These are phyloP conservation scores for Aspergillus sclerotiicarbonarius DNA, from an alignment of 495 filamentous ascomycete genomes.

Conservation along the genomic window DNA sequence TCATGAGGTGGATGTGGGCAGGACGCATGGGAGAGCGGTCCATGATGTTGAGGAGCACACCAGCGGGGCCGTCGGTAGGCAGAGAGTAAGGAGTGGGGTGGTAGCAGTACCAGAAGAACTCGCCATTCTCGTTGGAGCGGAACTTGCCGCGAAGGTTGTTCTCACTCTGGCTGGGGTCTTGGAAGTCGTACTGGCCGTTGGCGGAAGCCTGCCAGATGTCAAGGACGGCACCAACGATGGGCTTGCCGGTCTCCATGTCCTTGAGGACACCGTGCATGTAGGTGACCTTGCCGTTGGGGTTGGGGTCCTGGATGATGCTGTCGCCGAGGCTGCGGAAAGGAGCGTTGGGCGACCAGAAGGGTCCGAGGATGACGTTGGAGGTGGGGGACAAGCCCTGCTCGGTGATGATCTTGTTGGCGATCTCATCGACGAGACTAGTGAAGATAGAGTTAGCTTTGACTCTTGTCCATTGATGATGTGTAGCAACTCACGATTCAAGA, in stretches of 20 bases:
- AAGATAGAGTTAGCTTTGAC: slow-evolving; percentile 6
- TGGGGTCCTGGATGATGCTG: slow-evolving; percentile 66
- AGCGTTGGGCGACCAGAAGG: slow-evolving; percentile 84
- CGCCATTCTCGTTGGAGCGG: slow-evolving; percentile 69
- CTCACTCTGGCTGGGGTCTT: slow-evolving; percentile 73
- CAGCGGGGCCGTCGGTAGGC: slow-evolving; percentile 72
- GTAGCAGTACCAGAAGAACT: slow-evolving; percentile 79
- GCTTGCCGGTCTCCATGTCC: slow-evolving; percentile 70
- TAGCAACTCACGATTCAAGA: slow-evolving; percentile 65
- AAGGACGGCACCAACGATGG: slow-evolving; percentile 67
- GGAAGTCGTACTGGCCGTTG: slow-evolving; percentile 89
- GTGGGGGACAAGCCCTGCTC: slow-evolving; percentile 70
- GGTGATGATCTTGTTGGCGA: slow-evolving; percentile 75
- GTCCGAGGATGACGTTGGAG: slow-evolving; percentile 79
- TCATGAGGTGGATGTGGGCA: slow-evolving; percentile 51
- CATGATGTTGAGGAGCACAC: slow-evolving; percentile 64
- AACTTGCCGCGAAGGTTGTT: slow-evolving; percentile 87
- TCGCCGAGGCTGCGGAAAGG: slow-evolving; percentile 71
- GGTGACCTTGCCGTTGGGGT: slow-evolving; percentile 61
- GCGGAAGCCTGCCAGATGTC: slow-evolving; percentile 85
- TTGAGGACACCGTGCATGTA: slow-evolving; percentile 73
- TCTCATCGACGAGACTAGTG: slow-evolving; percentile 72
- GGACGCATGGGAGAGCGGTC: slow-evolving; percentile 61
- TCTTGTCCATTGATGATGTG: slow-evolving; percentile 1
- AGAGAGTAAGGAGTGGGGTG: slow-evolving; percentile 78